A percentile compares a stretch with the other conserved stretches of the same genome.
Evolutionary conservation across 106 monocot genomes (phyloP).

Genomic region (Apostasia shenzhenica): DNA sequence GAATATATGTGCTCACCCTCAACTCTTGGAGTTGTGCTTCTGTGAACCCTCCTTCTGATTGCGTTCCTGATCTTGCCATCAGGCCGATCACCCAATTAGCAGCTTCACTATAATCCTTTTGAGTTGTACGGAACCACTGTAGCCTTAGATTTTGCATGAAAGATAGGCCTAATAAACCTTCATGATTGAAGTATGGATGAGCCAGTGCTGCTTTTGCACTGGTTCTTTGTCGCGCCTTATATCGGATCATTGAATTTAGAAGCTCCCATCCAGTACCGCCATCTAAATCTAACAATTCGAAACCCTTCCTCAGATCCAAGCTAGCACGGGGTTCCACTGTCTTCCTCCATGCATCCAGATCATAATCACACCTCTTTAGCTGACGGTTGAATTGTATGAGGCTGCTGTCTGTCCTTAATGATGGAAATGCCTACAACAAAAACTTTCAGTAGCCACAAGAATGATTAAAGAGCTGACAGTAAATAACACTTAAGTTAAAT

Average conservation of each 20-base stretch:
- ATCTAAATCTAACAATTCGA: constrained; percentile 78
- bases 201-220: constrained; percentile 84
- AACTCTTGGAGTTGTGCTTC: constrained; percentile 89
- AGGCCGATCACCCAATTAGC: constrained; percentile 67
- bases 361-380: constrained; percentile 76
- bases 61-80: constrained; percentile 85
- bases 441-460: neutral
- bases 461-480: neutral
- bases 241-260: constrained; percentile 81
- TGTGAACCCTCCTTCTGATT: constrained; percentile 76
- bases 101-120: constrained; percentile 89
- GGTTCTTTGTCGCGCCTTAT: constrained; percentile 84
- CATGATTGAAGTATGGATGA: constrained; percentile 86
- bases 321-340: constrained; percentile 74
- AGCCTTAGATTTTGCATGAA: constrained; percentile 84
- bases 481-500: neutral
- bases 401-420: constrained; percentile 61
- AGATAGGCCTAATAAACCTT: constrained; percentile 79
- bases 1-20: constrained; percentile 26
- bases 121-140: constrained; percentile 80
- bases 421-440: constrained; percentile 61
- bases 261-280: constrained; percentile 92
- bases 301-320: constrained; percentile 65
- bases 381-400: constrained; percentile 96
- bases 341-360: constrained; percentile 66